Conservation (phyloP, 352 stramenopile species). For the Peronosclerospora sorghi region DNA sequence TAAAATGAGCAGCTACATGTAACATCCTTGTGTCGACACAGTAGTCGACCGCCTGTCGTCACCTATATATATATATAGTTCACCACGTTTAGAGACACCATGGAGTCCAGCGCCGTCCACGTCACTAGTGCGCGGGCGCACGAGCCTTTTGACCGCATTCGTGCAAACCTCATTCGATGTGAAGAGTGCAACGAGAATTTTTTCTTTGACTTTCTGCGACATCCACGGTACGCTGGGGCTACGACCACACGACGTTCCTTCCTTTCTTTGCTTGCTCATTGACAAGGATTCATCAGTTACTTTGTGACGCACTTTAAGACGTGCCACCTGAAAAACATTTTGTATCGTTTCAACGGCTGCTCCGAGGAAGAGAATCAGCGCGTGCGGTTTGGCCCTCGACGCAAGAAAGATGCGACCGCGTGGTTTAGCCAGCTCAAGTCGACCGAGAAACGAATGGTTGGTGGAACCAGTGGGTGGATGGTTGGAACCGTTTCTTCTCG, state of each 20-base stretch:
- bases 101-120: neutral
- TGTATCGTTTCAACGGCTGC: constrained; percentile 68
- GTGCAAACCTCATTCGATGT: constrained; percentile 65
- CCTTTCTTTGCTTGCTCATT: neutral
- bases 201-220: constrained; percentile 71
- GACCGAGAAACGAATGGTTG: constrained; percentile 74
- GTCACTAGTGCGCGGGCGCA: constrained; percentile 25
- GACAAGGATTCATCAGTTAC: constrained; percentile 23
- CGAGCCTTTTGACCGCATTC: constrained; percentile 47
- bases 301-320: constrained; percentile 77
- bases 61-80: too few relatives aligned
- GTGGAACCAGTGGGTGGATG: neutral
- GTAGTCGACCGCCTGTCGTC: too few relatives aligned
- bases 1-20: too few relatives aligned
- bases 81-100: too few relatives aligned
- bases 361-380: constrained; percentile 69
- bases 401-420: constrained; percentile 52
- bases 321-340: constrained; percentile 65
- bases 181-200: constrained; percentile 77
- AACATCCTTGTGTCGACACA: too few relatives aligned
- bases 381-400: constrained; percentile 53
- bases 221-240: constrained; percentile 31
- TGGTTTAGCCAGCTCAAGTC: constrained; percentile 78
- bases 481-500: neutral
- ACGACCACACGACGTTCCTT: neutral